Evolutionary conservation across 495 filamentous ascomycete genomes (phyloP).

Genomic region (Penicillium cataractarum): DNA sequence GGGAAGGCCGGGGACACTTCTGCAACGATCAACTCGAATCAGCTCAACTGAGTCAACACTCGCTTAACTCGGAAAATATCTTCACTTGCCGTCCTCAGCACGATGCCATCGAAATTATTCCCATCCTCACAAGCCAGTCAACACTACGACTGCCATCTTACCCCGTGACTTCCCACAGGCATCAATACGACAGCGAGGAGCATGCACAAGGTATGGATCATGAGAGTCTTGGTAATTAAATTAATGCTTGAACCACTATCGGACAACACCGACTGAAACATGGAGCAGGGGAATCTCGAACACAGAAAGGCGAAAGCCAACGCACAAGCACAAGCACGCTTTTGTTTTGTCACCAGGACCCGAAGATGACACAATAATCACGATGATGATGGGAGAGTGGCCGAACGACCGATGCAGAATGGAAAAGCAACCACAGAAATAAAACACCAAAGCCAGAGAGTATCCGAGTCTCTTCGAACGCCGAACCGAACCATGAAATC

Average conservation of each 20-base stretch:
- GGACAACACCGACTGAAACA: slow-evolving; percentile 1
- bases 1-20: not conserved
- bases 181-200: not conserved
- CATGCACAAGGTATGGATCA: slow-evolving; percentile 9
- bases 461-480: slow-evolving; percentile 1
- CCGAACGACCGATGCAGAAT: slow-evolving; percentile 3
- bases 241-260: slow-evolving; percentile 32
- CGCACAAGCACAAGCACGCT: slow-evolving; percentile 16
- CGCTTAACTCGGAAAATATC: not conserved
- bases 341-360: slow-evolving; percentile 36
- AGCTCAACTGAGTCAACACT: not conserved
- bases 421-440: too few species aligned
- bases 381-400: slow-evolving; percentile 25
- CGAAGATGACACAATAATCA: slow-evolving; percentile 17
- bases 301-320: slow-evolving; percentile 19
- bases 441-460: not conserved
- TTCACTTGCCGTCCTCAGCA: not conserved
- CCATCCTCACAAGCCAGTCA: not conserved
- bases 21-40: not conserved
- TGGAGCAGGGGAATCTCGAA: slow-evolving; percentile 19
- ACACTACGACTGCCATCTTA: not conserved
- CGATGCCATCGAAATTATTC: not conserved
- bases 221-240: slow-evolving; percentile 35
- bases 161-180: too few species aligned
- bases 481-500: not conserved